Evolutionary conservation across 192 early-diverging fungal genomes (phyloP), one percentile per base, ranked within the genome.

Genomic region (Blastocladiella britannica): DNA sequence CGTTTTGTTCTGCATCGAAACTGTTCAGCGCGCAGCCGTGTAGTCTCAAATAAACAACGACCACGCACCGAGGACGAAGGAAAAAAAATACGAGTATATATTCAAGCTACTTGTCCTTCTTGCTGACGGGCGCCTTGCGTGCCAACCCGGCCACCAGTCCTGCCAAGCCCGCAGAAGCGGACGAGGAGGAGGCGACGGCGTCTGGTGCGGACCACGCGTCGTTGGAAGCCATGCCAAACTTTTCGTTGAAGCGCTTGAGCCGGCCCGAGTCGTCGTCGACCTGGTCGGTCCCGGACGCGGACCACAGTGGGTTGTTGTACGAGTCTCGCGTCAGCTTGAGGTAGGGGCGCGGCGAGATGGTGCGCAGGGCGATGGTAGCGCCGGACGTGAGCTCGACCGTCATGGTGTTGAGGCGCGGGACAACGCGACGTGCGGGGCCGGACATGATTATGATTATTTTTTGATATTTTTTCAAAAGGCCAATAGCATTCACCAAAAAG

Each of bases 221-320:
- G 15, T 47, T 47, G 37, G 37, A 47, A 9, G 37, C 37, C 37
- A 47, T 47, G 37, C 82, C 80, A 70, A 85, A 93, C 55, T 80
- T 75, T 64, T 82, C 80, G 53, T 78, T 70, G 74, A 95, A 95
- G 68, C 80, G 80, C 7, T 83, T 72, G 28, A 95, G 61, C 51
- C 88, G 85, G 0, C 83, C 89, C 26, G 75, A 79, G 52, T 85
- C 81, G 63, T 92, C 88, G 53, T 75, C 72, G n/a, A 85, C 68
- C 55, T 71, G 60, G 55, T 70, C 62, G 43, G 67, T 65, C 9
- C 57, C 61, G 52, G 73, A 56, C 53, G 77, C 67, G 66, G 92
- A 93, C 93, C 93, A 97, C 8, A 97, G 72, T 25, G 83, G 79
- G 60, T 94, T 87, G 62, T 90, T 92, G 25, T 89, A 72, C n/a